Conservation (phyloP, 106 monocot genomes). For the Agapanthus africanus region DNA sequence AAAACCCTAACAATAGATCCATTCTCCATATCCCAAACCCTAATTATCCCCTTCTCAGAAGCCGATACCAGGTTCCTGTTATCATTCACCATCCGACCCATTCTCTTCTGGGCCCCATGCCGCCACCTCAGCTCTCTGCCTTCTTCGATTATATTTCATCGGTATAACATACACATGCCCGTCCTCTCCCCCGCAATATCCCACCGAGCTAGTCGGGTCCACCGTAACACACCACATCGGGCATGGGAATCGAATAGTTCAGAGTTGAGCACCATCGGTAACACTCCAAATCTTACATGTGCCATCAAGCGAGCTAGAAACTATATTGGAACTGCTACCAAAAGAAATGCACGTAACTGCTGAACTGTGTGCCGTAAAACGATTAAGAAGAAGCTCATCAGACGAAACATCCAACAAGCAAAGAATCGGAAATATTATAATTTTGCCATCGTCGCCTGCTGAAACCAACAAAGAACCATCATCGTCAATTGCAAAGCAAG, state of each 20-base stretch:
- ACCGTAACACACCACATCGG: conserved; percentile 2
- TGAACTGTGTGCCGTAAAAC: conserved; percentile 8
- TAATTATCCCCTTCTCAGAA: conserved; percentile 18
- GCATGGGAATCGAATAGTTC: conserved; percentile 18
- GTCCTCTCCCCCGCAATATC: conserved; percentile 23
- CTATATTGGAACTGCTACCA: conserved; percentile 21
- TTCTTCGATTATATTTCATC: not conserved
- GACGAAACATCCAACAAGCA: conserved; percentile 8
- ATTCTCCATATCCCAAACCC: conserved; percentile 17
- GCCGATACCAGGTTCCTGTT: conserved; percentile 14
- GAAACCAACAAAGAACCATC: conserved; percentile 25
- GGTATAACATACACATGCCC: conserved; percentile 18
- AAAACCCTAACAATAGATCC: conserved; percentile 4
- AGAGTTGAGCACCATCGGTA: conserved; percentile 15
- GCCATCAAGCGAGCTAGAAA: conserved; percentile 27
- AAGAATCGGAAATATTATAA: conserved; percentile 18
- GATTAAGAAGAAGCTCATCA: not conserved
- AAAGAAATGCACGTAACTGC: conserved; percentile 19
- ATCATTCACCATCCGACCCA: conserved; percentile 13
- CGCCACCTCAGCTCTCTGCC: not conserved
- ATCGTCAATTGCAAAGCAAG: conserved; percentile 21
- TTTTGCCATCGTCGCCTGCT: conserved; percentile 17
- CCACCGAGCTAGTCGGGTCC: not conserved
- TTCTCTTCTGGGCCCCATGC: conserved; percentile 8
- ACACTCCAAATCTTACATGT: conserved; percentile 27